A percentile compares a stretch with the other conserved stretches of the same genome.
Evolutionary conservation across 1,284 basidiomycete species (phyloP).

Genomic region (Naganishia albida): DNA sequence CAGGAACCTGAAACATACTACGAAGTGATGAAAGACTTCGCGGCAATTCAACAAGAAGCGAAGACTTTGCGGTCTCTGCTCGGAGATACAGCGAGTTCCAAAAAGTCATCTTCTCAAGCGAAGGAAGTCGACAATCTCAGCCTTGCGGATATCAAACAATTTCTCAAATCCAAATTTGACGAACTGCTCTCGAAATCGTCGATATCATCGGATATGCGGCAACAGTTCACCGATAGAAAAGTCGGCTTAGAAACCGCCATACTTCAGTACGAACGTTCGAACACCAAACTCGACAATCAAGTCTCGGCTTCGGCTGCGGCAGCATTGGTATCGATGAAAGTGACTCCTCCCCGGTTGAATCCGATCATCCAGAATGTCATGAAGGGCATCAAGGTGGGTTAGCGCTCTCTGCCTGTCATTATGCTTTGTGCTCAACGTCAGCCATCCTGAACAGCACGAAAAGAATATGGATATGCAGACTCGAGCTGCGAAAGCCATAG

Average conservation of each 20-base stretch:
- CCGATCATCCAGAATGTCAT: slow-evolving; percentile 96
- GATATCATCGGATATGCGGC: slow-evolving; percentile 60
- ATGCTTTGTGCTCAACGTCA: slow-evolving; percentile 35
- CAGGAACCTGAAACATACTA: slow-evolving; percentile 78
- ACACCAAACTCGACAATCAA: slow-evolving; percentile 63
- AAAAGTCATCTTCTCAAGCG: neutral
- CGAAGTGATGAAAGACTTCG: slow-evolving; percentile 63
- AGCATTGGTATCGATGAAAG: slow-evolving; percentile 81
- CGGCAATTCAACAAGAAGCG: slow-evolving; percentile 22
- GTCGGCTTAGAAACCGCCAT: slow-evolving; percentile 9
- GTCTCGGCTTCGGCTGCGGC: slow-evolving; percentile 86
- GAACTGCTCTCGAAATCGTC: slow-evolving; percentile 36
- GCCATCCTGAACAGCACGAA: slow-evolving; percentile 66
- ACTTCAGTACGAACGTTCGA: slow-evolving; percentile 9
- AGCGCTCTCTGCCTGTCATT: neutral
- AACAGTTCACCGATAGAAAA: slow-evolving; percentile 17
- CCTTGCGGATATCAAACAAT: slow-evolving; percentile 15
- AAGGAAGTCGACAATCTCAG: neutral
- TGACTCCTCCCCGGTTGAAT: slow-evolving; percentile 88
- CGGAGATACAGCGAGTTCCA: neutral
- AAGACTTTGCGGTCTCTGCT: neutral
- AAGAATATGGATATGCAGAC: slow-evolving; percentile 85
- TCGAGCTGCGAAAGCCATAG: slow-evolving; percentile 85
- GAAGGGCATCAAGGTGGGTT: slow-evolving; percentile 88
- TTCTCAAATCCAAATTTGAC: slow-evolving; percentile 5